A percentile compares a stretch with the other conserved stretches of the same genome.
Evolutionary conservation across 768 basidiomycete species (phyloP).

Genomic region (Podaxis mareebaensis): DNA sequence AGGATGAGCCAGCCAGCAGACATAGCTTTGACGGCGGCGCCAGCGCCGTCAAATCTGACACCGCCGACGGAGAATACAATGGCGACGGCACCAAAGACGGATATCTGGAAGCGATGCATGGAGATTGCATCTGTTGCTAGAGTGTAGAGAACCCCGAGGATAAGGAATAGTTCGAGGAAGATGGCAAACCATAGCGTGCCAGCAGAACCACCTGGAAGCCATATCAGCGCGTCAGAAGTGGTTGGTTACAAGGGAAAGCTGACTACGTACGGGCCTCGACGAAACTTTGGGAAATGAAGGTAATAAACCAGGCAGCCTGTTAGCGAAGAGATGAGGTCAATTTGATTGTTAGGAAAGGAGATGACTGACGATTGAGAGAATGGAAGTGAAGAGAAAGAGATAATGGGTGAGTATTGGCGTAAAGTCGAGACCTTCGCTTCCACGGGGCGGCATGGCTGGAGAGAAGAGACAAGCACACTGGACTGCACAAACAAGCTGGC

Average conservation of each 20-base stretch:
- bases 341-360: constrained; percentile 16
- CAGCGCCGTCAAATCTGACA: constrained; percentile 32
- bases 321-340: constrained; percentile 24
- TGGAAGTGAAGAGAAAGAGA: constrained; percentile 85
- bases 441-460: constrained; percentile 52
- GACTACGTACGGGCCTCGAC: constrained; percentile 48
- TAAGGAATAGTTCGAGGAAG: constrained; percentile 73
- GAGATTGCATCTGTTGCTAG: constrained; percentile 89
- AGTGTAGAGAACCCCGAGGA: constrained; percentile 68
- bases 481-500: constrained; percentile 15
- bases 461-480: constrained; percentile 4
- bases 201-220: constrained; percentile 44
- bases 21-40: constrained; percentile 74
- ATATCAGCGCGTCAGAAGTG: constrained; percentile 4
- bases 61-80: constrained; percentile 85
- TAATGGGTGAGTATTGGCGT: constrained; percentile 90
- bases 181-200: constrained; percentile 83
- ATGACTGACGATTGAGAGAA: constrained; percentile 71
- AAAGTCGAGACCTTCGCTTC: constrained; percentile 74
- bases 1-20: constrained; percentile 95
- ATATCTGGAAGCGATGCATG: constrained; percentile 91
- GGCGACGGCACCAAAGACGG: constrained; percentile 82
- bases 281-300: constrained; percentile 76
- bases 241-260: background rate
- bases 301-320: constrained; percentile 72